Conservation (phyloP, 2,329 filamentous ascomycete genomes). For the Cordyceps cateniannulata region DNA sequence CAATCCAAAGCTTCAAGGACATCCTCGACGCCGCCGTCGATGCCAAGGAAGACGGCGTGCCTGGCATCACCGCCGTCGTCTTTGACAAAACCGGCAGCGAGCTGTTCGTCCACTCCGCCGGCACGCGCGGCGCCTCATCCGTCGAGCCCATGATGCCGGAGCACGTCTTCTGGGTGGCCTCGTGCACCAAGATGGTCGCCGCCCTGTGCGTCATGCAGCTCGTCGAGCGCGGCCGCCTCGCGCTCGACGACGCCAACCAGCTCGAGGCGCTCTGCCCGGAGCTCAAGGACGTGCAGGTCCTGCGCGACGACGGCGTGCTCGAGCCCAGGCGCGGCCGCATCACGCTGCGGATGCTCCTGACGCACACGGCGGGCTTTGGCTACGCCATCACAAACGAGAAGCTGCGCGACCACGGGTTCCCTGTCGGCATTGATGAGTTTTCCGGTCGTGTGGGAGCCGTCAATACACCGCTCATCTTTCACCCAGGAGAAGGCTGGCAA, state of each 20-base stretch:
- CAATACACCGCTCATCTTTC: slow-evolving; percentile 49
- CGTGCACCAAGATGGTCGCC: slow-evolving; percentile 50
- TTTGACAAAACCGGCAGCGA: slow-evolving; percentile 6
- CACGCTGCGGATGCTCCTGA: slow-evolving; percentile 51
- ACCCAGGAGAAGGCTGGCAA: slow-evolving; percentile 56
- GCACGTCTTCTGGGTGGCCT: slow-evolving; percentile 53
- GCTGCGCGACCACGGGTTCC: slow-evolving; percentile 40
- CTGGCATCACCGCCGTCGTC: slow-evolving; percentile 7
- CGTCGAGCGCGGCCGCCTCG: slow-evolving; percentile 43
- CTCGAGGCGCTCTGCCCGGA: slow-evolving; percentile 44
- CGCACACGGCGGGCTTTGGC: slow-evolving; percentile 49
- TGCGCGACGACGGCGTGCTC: slow-evolving; percentile 30
- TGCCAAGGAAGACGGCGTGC: background rate
- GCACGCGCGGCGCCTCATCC: slow-evolving; percentile 36
- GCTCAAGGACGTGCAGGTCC: slow-evolving; percentile 39
- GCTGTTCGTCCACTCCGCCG: slow-evolving; percentile 41
- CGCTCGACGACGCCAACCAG: slow-evolving; percentile 40
- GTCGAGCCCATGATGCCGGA: slow-evolving; percentile 52
- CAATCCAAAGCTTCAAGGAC: background rate
- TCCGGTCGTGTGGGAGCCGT: slow-evolving; percentile 46
- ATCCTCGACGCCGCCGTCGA: background rate
- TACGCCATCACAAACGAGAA: slow-evolving; percentile 49
- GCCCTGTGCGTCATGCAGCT: slow-evolving; percentile 51
- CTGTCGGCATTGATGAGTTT: slow-evolving; percentile 51
- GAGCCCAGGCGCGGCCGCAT: slow-evolving; percentile 42